These are phyloP conservation scores for Plectosphaerella sp. DNA, from an alignment of 2,329 filamentous ascomycete species.

Conservation along the genomic window DNA sequence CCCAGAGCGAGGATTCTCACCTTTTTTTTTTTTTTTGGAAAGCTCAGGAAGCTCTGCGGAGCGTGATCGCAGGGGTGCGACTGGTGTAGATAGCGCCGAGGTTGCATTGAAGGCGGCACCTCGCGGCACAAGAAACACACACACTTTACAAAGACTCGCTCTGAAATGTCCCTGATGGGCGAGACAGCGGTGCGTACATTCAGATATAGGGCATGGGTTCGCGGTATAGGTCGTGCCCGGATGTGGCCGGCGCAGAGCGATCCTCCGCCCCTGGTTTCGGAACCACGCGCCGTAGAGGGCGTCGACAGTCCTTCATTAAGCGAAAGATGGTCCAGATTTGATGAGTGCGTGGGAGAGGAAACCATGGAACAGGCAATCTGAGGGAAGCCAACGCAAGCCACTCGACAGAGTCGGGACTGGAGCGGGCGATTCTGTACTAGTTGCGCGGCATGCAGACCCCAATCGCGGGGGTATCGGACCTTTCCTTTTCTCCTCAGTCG, in stretches of 20 bases:
- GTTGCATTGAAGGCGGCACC: background rate
- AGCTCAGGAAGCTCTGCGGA: background rate
- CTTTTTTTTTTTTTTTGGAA: background rate
- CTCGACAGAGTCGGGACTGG: too few relatives aligned
- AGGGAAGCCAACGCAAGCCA: too few relatives aligned
- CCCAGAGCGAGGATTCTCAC: background rate
- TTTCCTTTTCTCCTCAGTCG: too few relatives aligned
- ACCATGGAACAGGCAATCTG: too few relatives aligned
- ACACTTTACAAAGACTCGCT: background rate
- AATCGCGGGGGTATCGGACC: background rate
- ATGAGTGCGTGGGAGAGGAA: too few relatives aligned
- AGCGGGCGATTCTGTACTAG: too few relatives aligned
- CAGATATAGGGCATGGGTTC: background rate
- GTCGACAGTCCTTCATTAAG: background rate
- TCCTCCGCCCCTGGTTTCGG: slow-evolving; percentile 1
- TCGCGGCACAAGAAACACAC: background rate
- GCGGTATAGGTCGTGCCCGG: slow-evolving; percentile 3
- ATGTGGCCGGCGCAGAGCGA: slow-evolving; percentile 2
- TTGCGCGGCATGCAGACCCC: background rate
- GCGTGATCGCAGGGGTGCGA: background rate
- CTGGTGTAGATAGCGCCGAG: background rate
- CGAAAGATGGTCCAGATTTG: background rate
- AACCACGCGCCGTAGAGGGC: background rate
- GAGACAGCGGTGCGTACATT: background rate
- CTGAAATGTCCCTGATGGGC: background rate